Percentiles rank a stretch among this genome's conserved stretches.
These are phyloP conservation scores for Colletotrichum acutatum DNA, from an alignment of 2,329 filamentous ascomycete species.

Conservation along the genomic window DNA sequence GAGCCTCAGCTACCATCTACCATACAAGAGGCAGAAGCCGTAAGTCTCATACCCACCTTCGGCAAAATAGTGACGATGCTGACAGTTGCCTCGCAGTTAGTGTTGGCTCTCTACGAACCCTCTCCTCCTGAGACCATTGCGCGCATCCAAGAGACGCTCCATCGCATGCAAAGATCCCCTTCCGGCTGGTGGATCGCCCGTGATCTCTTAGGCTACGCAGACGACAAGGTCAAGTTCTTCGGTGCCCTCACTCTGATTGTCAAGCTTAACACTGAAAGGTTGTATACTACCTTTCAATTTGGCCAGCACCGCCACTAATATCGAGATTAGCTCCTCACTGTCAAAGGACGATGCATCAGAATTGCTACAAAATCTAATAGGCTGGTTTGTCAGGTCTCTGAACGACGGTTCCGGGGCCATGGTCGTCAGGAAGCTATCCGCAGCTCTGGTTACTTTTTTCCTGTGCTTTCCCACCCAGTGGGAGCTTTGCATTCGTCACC, in stretches of 20 bases:
- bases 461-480: slow-evolving; percentile 76
- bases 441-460: slow-evolving; percentile 81
- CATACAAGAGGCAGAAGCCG: slow-evolving; percentile 29
- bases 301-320: slow-evolving; percentile 12
- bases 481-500: slow-evolving; percentile 72
- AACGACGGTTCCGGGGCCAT: slow-evolving; percentile 64
- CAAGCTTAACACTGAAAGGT: slow-evolving; percentile 94
- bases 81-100: slow-evolving; percentile 47
- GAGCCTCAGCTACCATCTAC: slow-evolving; percentile 29
- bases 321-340: slow-evolving; percentile 55
- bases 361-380: slow-evolving; percentile 69
- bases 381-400: slow-evolving; percentile 70
- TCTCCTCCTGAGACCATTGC: slow-evolving; percentile 59
- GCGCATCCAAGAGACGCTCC: slow-evolving; percentile 76
- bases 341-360: slow-evolving; percentile 67
- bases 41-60: slow-evolving; percentile 4
- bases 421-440: slow-evolving; percentile 79
- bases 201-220: slow-evolving; percentile 73
- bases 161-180: slow-evolving; percentile 80
- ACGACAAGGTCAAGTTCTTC: slow-evolving; percentile 88
- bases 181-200: slow-evolving; percentile 90
- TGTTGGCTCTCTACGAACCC: slow-evolving; percentile 65
- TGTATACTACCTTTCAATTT: slow-evolving; percentile 40
- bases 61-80: background rate
- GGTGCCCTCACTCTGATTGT: slow-evolving; percentile 92